phyloP scores from a whole-genome alignment of 2,329 filamentous ascomycete genomes.

The Fusarium beomiforme region DNA sequence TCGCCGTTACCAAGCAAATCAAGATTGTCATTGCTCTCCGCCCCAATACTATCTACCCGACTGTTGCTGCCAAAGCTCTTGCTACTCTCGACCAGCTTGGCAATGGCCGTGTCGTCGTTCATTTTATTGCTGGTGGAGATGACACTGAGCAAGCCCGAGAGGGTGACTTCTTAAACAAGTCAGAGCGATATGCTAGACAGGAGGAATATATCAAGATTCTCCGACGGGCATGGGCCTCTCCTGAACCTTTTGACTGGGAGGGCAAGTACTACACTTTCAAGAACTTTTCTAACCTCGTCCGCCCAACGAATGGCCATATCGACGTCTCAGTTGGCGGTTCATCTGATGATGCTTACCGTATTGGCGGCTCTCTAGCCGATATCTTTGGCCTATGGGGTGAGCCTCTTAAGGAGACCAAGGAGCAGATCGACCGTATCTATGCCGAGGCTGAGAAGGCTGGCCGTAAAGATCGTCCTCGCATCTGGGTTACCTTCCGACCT shows the following conservation, averaged over 20 bases:
- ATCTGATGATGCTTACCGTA: slow-evolving; percentile 67
- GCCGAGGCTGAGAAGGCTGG: slow-evolving; percentile 67
- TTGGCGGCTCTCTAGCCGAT: slow-evolving; percentile 67
- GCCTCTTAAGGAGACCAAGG: slow-evolving; percentile 69
- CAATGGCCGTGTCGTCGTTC: slow-evolving; percentile 66
- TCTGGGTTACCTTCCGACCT: slow-evolving; percentile 73
- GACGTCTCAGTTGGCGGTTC: slow-evolving; percentile 69
- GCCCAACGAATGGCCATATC: slow-evolving; percentile 63
- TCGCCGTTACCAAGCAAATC: slow-evolving; percentile 65
- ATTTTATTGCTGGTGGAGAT: slow-evolving; percentile 71
- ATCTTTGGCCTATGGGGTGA: slow-evolving; percentile 74
- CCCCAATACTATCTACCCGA: slow-evolving; percentile 68
- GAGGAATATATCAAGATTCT: slow-evolving; percentile 72
- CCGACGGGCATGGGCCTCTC: slow-evolving; percentile 65
- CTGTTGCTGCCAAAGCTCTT: slow-evolving; percentile 69
- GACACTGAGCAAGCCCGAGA: slow-evolving; percentile 69
- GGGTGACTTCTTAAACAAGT: slow-evolving; percentile 68
- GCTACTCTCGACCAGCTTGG: slow-evolving; percentile 70
- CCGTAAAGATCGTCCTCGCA: slow-evolving; percentile 63
- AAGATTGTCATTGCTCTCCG: slow-evolving; percentile 70
- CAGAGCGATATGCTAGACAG: slow-evolving; percentile 65
- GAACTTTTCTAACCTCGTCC: slow-evolving; percentile 63
- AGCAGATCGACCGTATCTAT: slow-evolving; percentile 70
- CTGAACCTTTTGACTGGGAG: slow-evolving; percentile 69
- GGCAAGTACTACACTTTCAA: slow-evolving; percentile 69